Percentiles rank a stretch among this genome's conserved stretches.
Conservation (phyloP, 1,139 yeast species). For the Yamadazyma blattariae region DNA sequence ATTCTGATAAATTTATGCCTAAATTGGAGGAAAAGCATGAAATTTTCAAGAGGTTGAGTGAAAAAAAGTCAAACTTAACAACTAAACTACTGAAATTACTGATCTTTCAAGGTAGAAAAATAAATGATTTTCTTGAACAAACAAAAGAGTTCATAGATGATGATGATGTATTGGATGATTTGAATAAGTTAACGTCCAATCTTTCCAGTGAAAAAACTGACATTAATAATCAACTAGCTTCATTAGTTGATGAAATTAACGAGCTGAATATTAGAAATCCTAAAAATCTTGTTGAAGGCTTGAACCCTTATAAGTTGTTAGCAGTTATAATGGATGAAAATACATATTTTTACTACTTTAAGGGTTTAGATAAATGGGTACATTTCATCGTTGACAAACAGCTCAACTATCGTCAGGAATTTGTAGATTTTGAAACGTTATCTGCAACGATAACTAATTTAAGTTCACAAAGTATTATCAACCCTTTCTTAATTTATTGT, state of each 20-base stretch:
- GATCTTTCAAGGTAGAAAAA: conserved; percentile 14
- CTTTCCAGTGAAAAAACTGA: conserved; percentile 17
- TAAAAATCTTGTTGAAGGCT: conserved; percentile 8
- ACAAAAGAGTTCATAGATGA: conserved; percentile 8
- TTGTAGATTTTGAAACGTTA: conserved; percentile 9
- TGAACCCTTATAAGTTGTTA: conserved; percentile 20
- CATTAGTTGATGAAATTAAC: conserved; percentile 8
- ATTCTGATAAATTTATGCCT: conserved; percentile 5
- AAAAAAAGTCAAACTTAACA: conserved; percentile 16
- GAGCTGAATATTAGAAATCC: conserved; percentile 14
- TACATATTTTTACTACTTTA: conserved; percentile 25
- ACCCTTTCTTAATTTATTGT: conserved; percentile 11
- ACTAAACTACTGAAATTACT: conserved; percentile 23
- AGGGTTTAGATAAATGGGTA: conserved; percentile 17
- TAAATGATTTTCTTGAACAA: conserved; percentile 12
- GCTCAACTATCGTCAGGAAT: conserved; percentile 9
- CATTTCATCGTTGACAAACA: too few species aligned
- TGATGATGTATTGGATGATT: conserved; percentile 16
- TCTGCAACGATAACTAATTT: conserved; percentile 3
- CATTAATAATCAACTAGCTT: conserved; percentile 21
- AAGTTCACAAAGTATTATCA: conserved; percentile 3
- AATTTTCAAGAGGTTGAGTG: conserved; percentile 6
- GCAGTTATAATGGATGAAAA: conserved; percentile 30
- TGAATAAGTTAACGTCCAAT: conserved; percentile 16
- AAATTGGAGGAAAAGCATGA: conserved; percentile 5